Base-by-base conservation (phyloP, 2,329 filamentous ascomycete species). In the Pyrenophora graminea region DNA sequence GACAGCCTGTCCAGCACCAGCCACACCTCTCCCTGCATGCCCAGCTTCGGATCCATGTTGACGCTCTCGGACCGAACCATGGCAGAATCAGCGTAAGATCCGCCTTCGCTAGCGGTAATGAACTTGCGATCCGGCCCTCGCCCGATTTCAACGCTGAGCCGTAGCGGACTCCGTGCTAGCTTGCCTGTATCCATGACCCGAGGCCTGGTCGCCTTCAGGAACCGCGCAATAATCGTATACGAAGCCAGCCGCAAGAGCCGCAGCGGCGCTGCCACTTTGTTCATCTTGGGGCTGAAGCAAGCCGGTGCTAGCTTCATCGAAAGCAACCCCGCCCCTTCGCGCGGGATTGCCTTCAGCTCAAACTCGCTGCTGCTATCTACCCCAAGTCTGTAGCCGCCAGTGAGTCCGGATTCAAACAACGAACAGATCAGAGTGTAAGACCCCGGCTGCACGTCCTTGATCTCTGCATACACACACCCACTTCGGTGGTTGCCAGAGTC, bases 401-500 rank as follows among this genome's bases (percentile, higher is more conserved):
- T 78, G 66, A 95, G 90, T 7, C 87, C 88, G 0, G 87, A 82
- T 56, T 96, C 91, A 70, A 95, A 97, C 0, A 93, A 96, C 2
- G 91, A 96, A 69, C 89, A 93, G 6, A 97, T 88, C 48, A 96
- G 81, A 0, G 90, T 97, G 72, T 97, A 99, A 0, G 80, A 80
- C 0, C 93, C 93, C 1, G 84, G 76, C 33, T 86, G 84, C 15
- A 96, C 76, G 17, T 77, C 66, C 64, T 71, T 60, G 6, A 83
- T 76, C 55, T 89, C 83, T 2, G 88, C 86, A 27, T 91, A 78
- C 3, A 89, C 89, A 68, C 88, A 90, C 23, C 89, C 88, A 23
- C 87, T 85, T 41, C 89, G 86, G 73, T 99, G 97, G 61, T 96
- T 91, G n/a, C 90, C 90, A 30, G 90, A 95, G 48, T 90, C 87